Evolutionary conservation across 768 basidiomycete species (phyloP), one percentile per base, ranked within the genome.

Genomic region (Boletus patriciae): DNA sequence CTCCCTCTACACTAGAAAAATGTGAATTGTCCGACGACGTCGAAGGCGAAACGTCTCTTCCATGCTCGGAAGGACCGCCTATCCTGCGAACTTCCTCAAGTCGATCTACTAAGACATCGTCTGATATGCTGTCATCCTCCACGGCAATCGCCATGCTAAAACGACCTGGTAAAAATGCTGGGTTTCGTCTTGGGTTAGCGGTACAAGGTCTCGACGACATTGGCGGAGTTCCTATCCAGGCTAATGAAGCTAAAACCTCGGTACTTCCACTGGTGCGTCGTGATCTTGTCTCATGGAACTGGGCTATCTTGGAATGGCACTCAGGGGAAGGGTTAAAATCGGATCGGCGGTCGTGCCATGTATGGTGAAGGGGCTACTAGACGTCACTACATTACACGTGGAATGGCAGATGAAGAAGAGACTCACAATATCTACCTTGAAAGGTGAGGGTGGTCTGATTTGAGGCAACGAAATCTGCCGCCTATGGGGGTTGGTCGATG

Each of bases 81-180:
- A 67, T 64, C 63, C 58, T 65, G 31, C 77, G 69, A 60, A 82
- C 77, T 21, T 68, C 67, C 63, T 84, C 82, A 25, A 84, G 71
- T 46, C 73, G 73, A 46, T 77, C 70, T 7, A 83, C 74, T 12
- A 84, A 70, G 36, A 71, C 76, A 60, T 82, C 81, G 63, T 84
- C 81, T 3, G 80, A 74, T 47, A 82, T 71, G 18, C 69, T 76
- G 27, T 81, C 77, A 46, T 82, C 78, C 27, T 76, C 80, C 57
- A 83, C 77, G 16, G 78, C 80, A 65, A 77, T 78, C 2, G 78
- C 78, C 46, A 83, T 66, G 50, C 51, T 50, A 29, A 70, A 18
- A 13, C 37, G 48, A 49, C 58, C 57, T 5, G 58, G 38, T 16
- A 49, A 27, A 43, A 36, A 55, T 19, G 31, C 15, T n/a, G 50